Conservation (phyloP, 2,329 filamentous ascomycete genomes). For the Xylariaceae sp. region DNA sequence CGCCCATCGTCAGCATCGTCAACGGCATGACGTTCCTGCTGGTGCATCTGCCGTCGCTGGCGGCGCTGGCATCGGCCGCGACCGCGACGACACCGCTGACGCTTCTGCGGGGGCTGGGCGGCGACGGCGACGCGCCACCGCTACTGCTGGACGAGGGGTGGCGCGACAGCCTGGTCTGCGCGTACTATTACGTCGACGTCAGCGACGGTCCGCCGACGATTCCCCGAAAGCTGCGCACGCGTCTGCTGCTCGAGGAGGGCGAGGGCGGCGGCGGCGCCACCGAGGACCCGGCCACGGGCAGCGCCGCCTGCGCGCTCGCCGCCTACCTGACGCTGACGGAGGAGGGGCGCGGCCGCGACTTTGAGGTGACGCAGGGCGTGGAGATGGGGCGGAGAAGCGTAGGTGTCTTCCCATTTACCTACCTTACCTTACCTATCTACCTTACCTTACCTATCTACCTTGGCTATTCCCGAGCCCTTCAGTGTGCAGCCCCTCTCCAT, state of each 20-base stretch:
- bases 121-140: constrained; percentile 12
- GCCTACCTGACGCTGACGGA: constrained; percentile 41
- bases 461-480: too few species aligned
- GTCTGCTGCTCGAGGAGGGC: constrained; percentile 31
- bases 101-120: constrained; percentile 24
- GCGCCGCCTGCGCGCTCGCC: constrained; percentile 48
- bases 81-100: constrained; percentile 41
- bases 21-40: constrained; percentile 65
- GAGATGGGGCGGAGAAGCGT: constrained; percentile 53
- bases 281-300: constrained; percentile 55
- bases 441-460: too few species aligned
- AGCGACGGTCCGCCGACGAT: constrained; percentile 55
- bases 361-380: constrained; percentile 53
- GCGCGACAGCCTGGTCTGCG: constrained; percentile 41
- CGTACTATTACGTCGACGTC: constrained; percentile 50
- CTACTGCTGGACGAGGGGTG: constrained; percentile 45
- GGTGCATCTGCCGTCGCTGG: constrained; percentile 50
- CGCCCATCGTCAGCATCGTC: constrained; percentile 56
- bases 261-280: constrained; percentile 52
- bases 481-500: too few species aligned
- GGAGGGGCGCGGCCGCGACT: constrained; percentile 34
- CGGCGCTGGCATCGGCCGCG: constrained; percentile 49
- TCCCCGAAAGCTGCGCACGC: too few species aligned
- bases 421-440: too few species aligned
- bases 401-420: too few species aligned